These are phyloP conservation scores for Alternaria dauci DNA, from an alignment of 2,329 filamentous ascomycete genomes.

Conservation along the genomic window DNA sequence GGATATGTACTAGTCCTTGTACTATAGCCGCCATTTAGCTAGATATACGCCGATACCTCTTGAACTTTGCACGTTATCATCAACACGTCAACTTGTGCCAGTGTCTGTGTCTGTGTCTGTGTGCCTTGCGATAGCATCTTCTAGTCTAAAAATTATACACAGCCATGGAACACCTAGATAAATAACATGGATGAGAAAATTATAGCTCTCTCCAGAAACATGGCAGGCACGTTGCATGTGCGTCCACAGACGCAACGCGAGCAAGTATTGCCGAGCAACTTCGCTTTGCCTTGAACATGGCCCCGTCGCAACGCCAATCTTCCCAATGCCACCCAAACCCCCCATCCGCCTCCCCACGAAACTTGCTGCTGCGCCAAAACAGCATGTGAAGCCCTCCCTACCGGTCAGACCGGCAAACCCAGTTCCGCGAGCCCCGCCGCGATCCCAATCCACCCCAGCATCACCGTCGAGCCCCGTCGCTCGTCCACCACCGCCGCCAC, in stretches of 20 bases:
- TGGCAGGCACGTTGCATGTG: not conserved
- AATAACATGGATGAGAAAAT: not conserved
- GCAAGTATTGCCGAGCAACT: conserved; percentile 16
- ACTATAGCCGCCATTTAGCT: conserved; percentile 45
- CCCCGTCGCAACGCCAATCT: not conserved
- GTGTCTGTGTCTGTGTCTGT: not conserved
- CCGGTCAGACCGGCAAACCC: not conserved
- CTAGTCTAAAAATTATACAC: not conserved
- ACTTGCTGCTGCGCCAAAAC: conserved; percentile 6
- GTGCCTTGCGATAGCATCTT: not conserved
- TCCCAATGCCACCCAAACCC: conserved; percentile 38
- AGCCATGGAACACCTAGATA: not conserved
- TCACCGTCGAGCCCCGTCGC: conserved; percentile 8
- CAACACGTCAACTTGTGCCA: not conserved
- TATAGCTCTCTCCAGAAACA: not conserved
- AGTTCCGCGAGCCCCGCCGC: conserved; percentile 8
- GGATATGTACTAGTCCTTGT: conserved; percentile 50
- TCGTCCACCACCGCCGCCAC: conserved; percentile 9
- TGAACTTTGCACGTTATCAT: conserved; percentile 16
- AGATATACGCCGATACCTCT: conserved; percentile 30
- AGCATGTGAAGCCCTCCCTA: conserved; percentile 5
- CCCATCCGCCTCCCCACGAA: conserved; percentile 25
- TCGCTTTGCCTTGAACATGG: conserved; percentile 1
- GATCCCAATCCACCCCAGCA: conserved; percentile 5
- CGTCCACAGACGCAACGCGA: conserved; percentile 6